phyloP scores from a whole-genome alignment of 1,284 basidiomycete species.

The Cryptococcus maquisensis region DNA sequence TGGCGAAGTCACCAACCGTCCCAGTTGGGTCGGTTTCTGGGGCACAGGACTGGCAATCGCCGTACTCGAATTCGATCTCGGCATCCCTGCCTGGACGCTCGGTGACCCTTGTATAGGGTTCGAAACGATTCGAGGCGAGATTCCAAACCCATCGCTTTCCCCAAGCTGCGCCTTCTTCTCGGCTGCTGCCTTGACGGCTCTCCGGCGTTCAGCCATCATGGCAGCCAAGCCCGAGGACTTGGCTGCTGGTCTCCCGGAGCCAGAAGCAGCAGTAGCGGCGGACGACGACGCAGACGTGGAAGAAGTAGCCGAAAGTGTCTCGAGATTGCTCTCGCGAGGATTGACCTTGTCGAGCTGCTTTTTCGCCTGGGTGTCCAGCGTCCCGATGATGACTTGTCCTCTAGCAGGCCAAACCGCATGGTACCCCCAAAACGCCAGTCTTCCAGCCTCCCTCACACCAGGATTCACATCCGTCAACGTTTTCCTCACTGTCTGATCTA shows the following conservation, averaged over 20 bases:
- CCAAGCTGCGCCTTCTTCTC: slow-evolving; percentile 19
- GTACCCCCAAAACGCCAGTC: slow-evolving; percentile 77
- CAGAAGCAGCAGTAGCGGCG: neutral
- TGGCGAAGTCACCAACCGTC: slow-evolving; percentile 6
- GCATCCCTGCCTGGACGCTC: slow-evolving; percentile 12
- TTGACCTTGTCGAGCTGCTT: slow-evolving; percentile 84
- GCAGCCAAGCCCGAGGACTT: slow-evolving; percentile 16
- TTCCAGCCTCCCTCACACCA: slow-evolving; percentile 67
- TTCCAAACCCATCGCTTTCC: slow-evolving; percentile 12
- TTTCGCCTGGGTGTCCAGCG: slow-evolving; percentile 64
- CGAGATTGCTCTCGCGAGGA: slow-evolving; percentile 46
- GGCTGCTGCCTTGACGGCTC: slow-evolving; percentile 32
- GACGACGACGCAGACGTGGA: slow-evolving; percentile 4
- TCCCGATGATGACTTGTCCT: slow-evolving; percentile 61
- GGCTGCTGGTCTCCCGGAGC: slow-evolving; percentile 13
- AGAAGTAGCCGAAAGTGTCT: neutral
- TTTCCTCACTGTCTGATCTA: slow-evolving; percentile 70
- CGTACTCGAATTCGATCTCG: slow-evolving; percentile 20
- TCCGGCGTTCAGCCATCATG: slow-evolving; percentile 37
- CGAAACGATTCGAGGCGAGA: slow-evolving; percentile 26
- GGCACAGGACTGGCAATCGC: neutral
- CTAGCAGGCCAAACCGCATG: slow-evolving; percentile 69
- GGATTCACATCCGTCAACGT: slow-evolving; percentile 74
- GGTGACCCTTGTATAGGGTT: slow-evolving; percentile 25
- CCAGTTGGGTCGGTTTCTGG: neutral